phyloP scores from a whole-genome alignment of 2,329 filamentous ascomycete genomes.

The Ustulina deusta region DNA sequence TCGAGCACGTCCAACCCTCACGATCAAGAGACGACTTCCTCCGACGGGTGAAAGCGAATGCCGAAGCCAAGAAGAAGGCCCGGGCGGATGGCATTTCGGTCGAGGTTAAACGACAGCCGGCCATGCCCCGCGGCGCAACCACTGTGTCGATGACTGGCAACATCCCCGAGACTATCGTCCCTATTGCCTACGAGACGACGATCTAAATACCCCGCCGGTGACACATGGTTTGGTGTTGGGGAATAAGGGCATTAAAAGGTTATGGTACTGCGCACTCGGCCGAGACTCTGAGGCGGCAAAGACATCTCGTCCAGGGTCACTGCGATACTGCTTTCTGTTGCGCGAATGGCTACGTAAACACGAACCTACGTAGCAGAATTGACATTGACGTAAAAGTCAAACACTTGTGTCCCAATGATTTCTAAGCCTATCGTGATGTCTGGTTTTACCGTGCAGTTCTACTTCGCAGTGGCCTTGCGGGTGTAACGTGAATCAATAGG shows the following conservation, averaged over 20 bases:
- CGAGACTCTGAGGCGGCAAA: not conserved
- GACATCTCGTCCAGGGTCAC: not conserved
- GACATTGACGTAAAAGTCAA: conserved; percentile 1
- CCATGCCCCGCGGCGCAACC: conserved; percentile 81
- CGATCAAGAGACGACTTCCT: conserved; percentile 73
- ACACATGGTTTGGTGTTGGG: not conserved
- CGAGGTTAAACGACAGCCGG: conserved; percentile 92
- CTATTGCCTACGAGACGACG: conserved; percentile 96
- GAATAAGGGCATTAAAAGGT: not conserved
- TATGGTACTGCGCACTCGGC: not conserved
- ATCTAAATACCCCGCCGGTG: conserved; percentile 70
- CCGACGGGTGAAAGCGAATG: conserved; percentile 52
- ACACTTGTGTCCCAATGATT: not conserved
- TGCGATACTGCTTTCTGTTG: not conserved
- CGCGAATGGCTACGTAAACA: not conserved
- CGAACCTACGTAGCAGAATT: not conserved
- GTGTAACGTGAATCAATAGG: no score
- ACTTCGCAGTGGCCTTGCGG: not conserved
- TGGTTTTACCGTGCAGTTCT: not conserved
- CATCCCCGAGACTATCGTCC: conserved; percentile 89
- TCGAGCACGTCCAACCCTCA: conserved; percentile 96
- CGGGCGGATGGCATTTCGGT: conserved; percentile 89
- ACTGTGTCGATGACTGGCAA: conserved; percentile 85
- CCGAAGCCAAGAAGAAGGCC: conserved; percentile 89
- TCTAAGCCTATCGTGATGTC: not conserved